A percentile compares a stretch with the other conserved stretches of the same genome.
phyloP scores from a whole-genome alignment of 2,329 filamentous ascomycete genomes.

The Stachybotrys echinatus region DNA sequence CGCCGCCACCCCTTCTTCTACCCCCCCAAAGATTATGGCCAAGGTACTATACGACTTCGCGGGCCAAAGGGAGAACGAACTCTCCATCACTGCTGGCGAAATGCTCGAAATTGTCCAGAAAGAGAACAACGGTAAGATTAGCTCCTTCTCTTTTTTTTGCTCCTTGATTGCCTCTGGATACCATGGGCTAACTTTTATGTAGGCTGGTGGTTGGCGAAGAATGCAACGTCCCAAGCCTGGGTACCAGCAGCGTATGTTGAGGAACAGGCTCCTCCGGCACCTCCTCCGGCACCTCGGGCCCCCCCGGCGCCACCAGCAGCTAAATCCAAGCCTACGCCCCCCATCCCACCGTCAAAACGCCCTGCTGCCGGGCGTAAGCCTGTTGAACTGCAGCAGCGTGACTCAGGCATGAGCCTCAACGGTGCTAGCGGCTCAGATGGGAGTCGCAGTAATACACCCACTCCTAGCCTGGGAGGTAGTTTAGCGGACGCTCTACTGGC shows the following conservation, averaged over 20 bases:
- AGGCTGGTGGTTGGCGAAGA: constrained; percentile 97
- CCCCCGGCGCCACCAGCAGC: constrained; percentile 57
- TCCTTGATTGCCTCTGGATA: neutral
- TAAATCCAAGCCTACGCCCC: constrained; percentile 63
- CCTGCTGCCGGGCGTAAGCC: constrained; percentile 70
- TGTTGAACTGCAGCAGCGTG: constrained; percentile 62
- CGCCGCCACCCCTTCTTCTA: constrained; percentile 55
- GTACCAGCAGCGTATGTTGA: constrained; percentile 91
- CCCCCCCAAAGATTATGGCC: constrained; percentile 66
- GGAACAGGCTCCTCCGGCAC: constrained; percentile 64
- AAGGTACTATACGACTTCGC: constrained; percentile 91
- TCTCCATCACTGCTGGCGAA: constrained; percentile 74
- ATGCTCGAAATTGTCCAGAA: constrained; percentile 88
- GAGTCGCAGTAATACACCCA: constrained; percentile 68
- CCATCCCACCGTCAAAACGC: constrained; percentile 74
- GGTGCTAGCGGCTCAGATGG: constrained; percentile 50
- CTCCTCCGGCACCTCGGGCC: constrained; percentile 51
- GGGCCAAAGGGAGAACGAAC: constrained; percentile 78
- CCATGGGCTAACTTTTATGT: constrained; percentile 23
- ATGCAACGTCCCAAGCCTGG: constrained; percentile 73
- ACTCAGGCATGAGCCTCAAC: constrained; percentile 62
- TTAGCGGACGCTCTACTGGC: constrained; percentile 75
- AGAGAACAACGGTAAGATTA: constrained; percentile 78
- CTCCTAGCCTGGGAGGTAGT: constrained; percentile 65
- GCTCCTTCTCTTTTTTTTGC: neutral